Evolutionary conservation across 2,329 filamentous ascomycete species (phyloP).

Genomic region (Colletotrichum destructivum): DNA sequence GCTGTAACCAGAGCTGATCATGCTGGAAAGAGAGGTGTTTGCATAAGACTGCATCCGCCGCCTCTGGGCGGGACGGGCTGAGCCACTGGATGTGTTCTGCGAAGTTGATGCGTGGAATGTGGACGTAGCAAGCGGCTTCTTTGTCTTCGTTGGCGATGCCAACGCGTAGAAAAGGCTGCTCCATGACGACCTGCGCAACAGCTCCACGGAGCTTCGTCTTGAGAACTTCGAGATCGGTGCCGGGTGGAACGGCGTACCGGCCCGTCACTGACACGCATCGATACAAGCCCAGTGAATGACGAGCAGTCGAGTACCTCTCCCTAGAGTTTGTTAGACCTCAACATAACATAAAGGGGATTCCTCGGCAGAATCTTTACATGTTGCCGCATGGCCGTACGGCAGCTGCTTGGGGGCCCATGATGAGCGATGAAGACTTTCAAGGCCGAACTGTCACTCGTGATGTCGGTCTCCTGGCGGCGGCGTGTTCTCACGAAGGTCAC

Average conservation of each 20-base stretch:
- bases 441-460: background rate
- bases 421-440: background rate
- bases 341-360: too few species aligned
- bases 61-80: constrained; percentile 40
- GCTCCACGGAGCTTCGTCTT: constrained; percentile 53
- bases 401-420: constrained; percentile 11
- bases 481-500: too few species aligned
- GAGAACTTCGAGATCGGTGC: constrained; percentile 6
- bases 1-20: constrained; percentile 57
- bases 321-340: constrained; percentile 48
- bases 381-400: constrained; percentile 35
- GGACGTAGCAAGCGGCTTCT: constrained; percentile 60
- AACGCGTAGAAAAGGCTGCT: constrained; percentile 64
- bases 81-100: constrained; percentile 58
- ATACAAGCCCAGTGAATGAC: constrained; percentile 64
- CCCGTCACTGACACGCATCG: constrained; percentile 62
- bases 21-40: constrained; percentile 57
- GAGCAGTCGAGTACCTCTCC: constrained; percentile 62
- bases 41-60: constrained; percentile 46
- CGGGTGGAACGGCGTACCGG: constrained; percentile 54
- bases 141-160: constrained; percentile 63
- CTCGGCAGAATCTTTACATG: constrained; percentile 7
- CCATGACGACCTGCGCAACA: constrained; percentile 56
- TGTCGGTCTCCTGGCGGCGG: background rate
- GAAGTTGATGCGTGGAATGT: constrained; percentile 60